These are phyloP conservation scores for Hirsutella minnesotensis DNA, from an alignment of 2,329 filamentous ascomycete genomes.

Conservation along the genomic window DNA sequence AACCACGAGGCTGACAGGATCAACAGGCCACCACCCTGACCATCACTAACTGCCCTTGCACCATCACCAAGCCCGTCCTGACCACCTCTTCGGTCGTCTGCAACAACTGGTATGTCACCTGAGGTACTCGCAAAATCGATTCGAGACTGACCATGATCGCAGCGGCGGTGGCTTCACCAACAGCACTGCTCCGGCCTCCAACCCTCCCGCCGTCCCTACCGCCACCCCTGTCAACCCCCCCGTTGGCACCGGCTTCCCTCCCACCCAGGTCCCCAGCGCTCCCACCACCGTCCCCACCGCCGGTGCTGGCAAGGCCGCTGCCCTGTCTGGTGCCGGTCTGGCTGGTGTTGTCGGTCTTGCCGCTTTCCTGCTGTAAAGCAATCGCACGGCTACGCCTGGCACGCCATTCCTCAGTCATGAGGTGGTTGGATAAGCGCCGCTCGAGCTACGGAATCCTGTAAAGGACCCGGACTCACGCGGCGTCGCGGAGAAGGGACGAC, in stretches of 20 bases:
- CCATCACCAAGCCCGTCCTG: slow-evolving; percentile 46
- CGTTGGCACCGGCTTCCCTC: slow-evolving; percentile 1
- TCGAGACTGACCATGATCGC: slow-evolving; percentile 8
- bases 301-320: slow-evolving; percentile 43
- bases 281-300: slow-evolving; percentile 33
- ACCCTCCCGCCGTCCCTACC: slow-evolving; percentile 13
- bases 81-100: slow-evolving; percentile 40
- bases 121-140: background rate
- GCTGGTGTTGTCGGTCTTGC: slow-evolving; percentile 48
- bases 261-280: slow-evolving; percentile 13
- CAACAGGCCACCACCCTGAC: slow-evolving; percentile 52
- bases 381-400: slow-evolving; percentile 9
- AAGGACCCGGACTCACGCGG: background rate
- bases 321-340: slow-evolving; percentile 45
- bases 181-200: slow-evolving; percentile 18
- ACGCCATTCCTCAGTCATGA: background rate
- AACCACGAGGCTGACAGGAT: background rate
- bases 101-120: slow-evolving; percentile 36
- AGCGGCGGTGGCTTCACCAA: slow-evolving; percentile 12
- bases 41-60: slow-evolving; percentile 64
- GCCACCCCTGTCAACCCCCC: slow-evolving; percentile 8
- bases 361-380: slow-evolving; percentile 46
- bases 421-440: slow-evolving; percentile 18
- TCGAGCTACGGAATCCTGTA: background rate
- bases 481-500: slow-evolving; percentile 2